phyloP scores from a whole-genome alignment of 2,329 filamentous ascomycete genomes.

The Trichoderma oligosporum region DNA sequence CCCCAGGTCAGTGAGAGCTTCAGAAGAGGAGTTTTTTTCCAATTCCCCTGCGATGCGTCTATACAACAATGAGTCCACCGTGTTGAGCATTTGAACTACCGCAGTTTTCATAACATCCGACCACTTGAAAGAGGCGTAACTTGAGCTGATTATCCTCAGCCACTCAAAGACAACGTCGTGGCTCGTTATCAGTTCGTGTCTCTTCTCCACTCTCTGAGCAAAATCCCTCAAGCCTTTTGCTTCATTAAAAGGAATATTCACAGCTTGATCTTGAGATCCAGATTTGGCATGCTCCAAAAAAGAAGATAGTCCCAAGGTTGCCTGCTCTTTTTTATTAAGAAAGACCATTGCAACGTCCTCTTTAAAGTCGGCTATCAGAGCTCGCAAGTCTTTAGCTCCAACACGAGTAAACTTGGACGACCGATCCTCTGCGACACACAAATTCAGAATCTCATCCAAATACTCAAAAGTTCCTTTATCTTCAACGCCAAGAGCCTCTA shows the following conservation, averaged over 20 bases:
- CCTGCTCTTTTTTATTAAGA: constrained; percentile 50
- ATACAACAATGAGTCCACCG: constrained; percentile 51
- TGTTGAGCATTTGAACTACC: constrained; percentile 55
- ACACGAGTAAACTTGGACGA: constrained; percentile 45
- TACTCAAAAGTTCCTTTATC: constrained; percentile 45
- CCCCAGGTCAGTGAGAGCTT: constrained; percentile 36
- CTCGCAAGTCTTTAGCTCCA: constrained; percentile 48
- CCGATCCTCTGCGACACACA: constrained; percentile 49
- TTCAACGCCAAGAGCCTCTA: constrained; percentile 53
- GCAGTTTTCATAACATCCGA: constrained; percentile 53
- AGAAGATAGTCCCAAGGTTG: constrained; percentile 53
- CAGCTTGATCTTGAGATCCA: constrained; percentile 47
- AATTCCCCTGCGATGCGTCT: constrained; percentile 44
- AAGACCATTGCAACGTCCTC: constrained; percentile 53
- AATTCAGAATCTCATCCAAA: constrained; percentile 50
- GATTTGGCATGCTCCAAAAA: constrained; percentile 63
- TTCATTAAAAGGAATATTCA: constrained; percentile 50
- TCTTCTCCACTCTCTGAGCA: constrained; percentile 43
- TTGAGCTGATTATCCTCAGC: constrained; percentile 47
- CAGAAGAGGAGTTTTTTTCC: constrained; percentile 27
- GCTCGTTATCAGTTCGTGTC: constrained; percentile 47
- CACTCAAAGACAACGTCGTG: constrained; percentile 59
- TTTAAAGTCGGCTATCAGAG: constrained; percentile 47
- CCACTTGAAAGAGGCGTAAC: constrained; percentile 55
- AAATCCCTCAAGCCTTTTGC: constrained; percentile 51